Evolutionary conservation across 2,329 filamentous ascomycete species (phyloP).

Genomic region (Aspergillus fumigatiaffinis): DNA sequence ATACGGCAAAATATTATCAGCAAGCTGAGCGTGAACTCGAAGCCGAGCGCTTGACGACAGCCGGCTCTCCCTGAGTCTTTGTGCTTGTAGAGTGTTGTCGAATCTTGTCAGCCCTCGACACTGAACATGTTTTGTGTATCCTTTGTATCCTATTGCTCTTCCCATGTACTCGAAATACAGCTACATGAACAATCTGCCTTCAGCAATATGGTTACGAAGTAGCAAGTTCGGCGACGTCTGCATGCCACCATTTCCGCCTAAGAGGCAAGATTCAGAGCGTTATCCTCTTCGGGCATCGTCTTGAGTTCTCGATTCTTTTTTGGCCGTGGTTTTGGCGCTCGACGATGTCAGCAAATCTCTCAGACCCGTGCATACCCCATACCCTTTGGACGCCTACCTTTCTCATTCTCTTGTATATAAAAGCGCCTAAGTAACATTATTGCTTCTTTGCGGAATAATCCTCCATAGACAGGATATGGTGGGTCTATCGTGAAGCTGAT

Average conservation of each 20-base stretch:
- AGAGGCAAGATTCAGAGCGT: slow-evolving; percentile 2
- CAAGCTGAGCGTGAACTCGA: slow-evolving; percentile 93
- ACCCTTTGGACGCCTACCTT: slow-evolving; percentile 55
- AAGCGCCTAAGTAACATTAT: slow-evolving; percentile 90
- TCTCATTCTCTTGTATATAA: slow-evolving; percentile 96
- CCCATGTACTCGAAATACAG: slow-evolving; percentile 3
- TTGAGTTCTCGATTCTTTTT: slow-evolving; percentile 64
- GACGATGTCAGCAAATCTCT: slow-evolving; percentile 8
- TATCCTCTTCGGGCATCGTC: slow-evolving; percentile 47
- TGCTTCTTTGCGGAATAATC: slow-evolving; percentile 85
- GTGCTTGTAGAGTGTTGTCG: slow-evolving; percentile 4
- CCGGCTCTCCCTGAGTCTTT: slow-evolving; percentile 18
- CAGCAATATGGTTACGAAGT: not conserved
- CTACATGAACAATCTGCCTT: not conserved
- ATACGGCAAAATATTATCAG: slow-evolving; percentile 97
- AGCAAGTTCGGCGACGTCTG: not conserved
- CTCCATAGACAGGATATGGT: slow-evolving; percentile 78
- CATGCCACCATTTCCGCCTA: not conserved
- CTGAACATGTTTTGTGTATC: slow-evolving; percentile 6
- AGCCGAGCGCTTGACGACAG: slow-evolving; percentile 57
- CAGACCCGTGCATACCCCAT: not conserved
- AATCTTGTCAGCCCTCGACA: slow-evolving; percentile 10
- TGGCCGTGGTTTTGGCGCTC: slow-evolving; percentile 60
- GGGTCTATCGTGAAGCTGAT: slow-evolving; percentile 66
- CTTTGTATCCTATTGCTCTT: slow-evolving; percentile 22